Evolutionary conservation across 257 asterid species (phyloP).

Genomic region (Solanum tarijense): DNA sequence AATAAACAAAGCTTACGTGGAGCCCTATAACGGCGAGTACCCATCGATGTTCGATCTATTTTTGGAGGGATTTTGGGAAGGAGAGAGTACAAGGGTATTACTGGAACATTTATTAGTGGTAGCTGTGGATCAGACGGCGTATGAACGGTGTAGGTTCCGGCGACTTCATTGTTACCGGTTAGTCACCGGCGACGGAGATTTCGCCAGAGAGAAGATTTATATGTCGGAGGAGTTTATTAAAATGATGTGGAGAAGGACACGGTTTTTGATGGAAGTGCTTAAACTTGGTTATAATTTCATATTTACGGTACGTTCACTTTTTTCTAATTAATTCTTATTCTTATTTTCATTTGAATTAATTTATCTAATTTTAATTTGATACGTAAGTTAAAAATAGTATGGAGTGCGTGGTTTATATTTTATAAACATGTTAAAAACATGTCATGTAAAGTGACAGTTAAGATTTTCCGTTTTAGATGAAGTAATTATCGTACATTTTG

Average conservation of each 20-base stretch:
- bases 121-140: conserved; percentile 51
- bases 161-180: conserved; percentile 51
- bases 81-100: conserved; percentile 39
- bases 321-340: neutral
- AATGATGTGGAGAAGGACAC: conserved; percentile 88
- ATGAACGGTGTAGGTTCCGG: conserved; percentile 44
- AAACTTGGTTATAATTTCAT: conserved; percentile 55
- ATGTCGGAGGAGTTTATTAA: conserved; percentile 55
- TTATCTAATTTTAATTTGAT: neutral
- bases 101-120: conserved; percentile 46
- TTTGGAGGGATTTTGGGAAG: conserved; percentile 73
- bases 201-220: conserved; percentile 43
- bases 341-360: neutral
- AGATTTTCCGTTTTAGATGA: neutral
- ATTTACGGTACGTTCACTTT: conserved; percentile 41
- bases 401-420: neutral
- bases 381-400: no score
- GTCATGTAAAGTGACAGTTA: neutral
- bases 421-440: neutral
- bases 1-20: conserved; percentile 59
- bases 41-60: conserved; percentile 72
- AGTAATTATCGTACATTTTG: neutral
- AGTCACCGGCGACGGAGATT: conserved; percentile 21
- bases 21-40: conserved; percentile 22
- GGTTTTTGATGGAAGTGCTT: conserved; percentile 42